Conservation (phyloP, 2,329 filamentous ascomycete genomes). For the Scedosporium apiospermum region DNA sequence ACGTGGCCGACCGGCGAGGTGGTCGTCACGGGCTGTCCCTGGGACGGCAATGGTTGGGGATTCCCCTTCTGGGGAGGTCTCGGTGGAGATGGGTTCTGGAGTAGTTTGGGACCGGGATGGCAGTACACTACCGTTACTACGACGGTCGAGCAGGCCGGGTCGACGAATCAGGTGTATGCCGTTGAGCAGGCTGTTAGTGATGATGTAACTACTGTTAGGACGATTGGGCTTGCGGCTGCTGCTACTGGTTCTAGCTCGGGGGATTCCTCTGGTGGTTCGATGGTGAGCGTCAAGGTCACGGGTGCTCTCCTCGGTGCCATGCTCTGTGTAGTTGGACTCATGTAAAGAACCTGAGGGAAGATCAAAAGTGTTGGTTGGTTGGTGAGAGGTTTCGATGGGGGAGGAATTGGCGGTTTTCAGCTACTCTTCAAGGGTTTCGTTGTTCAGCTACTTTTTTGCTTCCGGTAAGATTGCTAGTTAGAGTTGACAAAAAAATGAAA, state of each 20-base stretch:
- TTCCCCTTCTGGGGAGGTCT: conserved; percentile 14
- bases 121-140: conserved; percentile 13
- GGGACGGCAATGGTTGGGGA: conserved; percentile 13
- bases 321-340: conserved; percentile 11
- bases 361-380: no score
- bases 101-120: conserved; percentile 13
- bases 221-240: conserved; percentile 10
- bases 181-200: conserved; percentile 10
- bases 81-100: conserved; percentile 13
- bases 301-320: conserved; percentile 12
- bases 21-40: conserved; percentile 17
- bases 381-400: no score
- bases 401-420: no score
- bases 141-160: conserved; percentile 9
- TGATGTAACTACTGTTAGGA: conserved; percentile 11
- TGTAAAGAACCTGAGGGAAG: conserved; percentile 9
- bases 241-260: conserved; percentile 7
- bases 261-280: not conserved
- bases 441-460: no score
- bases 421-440: no score
- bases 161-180: not conserved
- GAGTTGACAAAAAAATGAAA: no score
- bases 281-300: conserved; percentile 9
- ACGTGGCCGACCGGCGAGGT: conserved; percentile 12
- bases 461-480: no score